Evolutionary conservation across 2,329 filamentous ascomycete genomes (phyloP), one percentile per base, ranked within the genome.

Genomic region (Biscogniauxia marginata): DNA sequence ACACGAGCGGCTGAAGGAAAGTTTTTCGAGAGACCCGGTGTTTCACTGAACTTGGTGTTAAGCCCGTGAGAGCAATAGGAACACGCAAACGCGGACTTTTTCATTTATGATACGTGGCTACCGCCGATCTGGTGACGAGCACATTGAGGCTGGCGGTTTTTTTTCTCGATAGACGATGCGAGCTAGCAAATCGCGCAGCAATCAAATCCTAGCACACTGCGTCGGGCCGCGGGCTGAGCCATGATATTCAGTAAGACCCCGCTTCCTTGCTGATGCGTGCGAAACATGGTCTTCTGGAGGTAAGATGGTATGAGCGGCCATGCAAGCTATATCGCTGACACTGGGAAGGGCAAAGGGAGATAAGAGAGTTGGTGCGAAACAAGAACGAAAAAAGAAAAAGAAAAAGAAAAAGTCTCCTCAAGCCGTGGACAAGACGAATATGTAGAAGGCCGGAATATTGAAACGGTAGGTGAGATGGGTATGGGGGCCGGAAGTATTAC

Each of bases 151-250:
- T 49, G 49, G 53, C 44, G 47, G 54, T 50, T 47, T 55, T 57
- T 22, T 55, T 39, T 4, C 25, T 30, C 25, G 55, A 59, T 50
- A 59, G 57, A 62, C 58, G 57, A 61, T 64, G 53, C 55, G 59
- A 63, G 59, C 57, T 47, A 52, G 56, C 61, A 60, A 62, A 66
- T 65, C 54, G 59, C 51, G 53, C 45, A 20, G 30, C 30, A 39
- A 44, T 49, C 39, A 11, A 45, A 49, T 53, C 19, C 44, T 21
- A 50, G n/a, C 23, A 50, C 53, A 54, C 55, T 50, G 52, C 58
- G 56, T 59, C 58, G 57, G 59, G 56, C 58, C 45, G 61, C 54
- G 50, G 54, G 58, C 61, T 59, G 56, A 63, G 56, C 56, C 59
- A 58, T 57, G 44, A 56, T 50, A 53, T 49, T 53, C 55, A 47